Evolutionary conservation across 2,329 filamentous ascomycete species (phyloP).

Genomic region (Botrytis byssoidea): DNA sequence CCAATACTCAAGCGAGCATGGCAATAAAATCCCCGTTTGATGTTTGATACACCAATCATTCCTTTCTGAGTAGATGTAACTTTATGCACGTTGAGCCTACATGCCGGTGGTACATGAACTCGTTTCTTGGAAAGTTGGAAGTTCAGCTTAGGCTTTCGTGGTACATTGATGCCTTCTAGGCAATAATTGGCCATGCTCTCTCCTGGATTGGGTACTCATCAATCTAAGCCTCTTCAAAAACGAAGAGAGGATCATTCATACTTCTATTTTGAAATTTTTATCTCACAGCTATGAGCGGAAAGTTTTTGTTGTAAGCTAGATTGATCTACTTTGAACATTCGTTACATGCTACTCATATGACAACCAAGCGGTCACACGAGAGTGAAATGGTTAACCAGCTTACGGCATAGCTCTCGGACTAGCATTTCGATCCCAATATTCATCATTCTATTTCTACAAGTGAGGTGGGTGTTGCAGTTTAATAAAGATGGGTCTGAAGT

Average conservation of each 20-base stretch:
- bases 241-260: background rate
- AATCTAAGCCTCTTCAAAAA: background rate
- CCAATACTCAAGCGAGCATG: conserved; percentile 13
- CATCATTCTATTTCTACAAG: background rate
- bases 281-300: background rate
- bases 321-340: background rate
- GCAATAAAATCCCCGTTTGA: conserved; percentile 1
- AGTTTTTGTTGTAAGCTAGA: background rate
- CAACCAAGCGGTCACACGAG: background rate
- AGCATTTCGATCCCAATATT: background rate
- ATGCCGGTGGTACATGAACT: background rate
- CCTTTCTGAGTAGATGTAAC: background rate
- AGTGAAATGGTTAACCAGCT: background rate
- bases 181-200: background rate
- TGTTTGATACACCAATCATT: background rate
- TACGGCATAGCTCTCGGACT: no score
- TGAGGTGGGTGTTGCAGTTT: background rate
- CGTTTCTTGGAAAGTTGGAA: conserved; percentile 13
- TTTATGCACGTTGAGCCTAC: background rate
- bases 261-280: background rate
- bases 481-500: background rate
- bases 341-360: background rate
- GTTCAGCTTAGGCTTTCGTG: conserved; percentile 2
- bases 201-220: background rate
- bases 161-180: background rate